Percentiles rank a stretch among this genome's conserved stretches.
phyloP scores from a whole-genome alignment of 257 asterid genomes.

The Cruciata laevipes region DNA sequence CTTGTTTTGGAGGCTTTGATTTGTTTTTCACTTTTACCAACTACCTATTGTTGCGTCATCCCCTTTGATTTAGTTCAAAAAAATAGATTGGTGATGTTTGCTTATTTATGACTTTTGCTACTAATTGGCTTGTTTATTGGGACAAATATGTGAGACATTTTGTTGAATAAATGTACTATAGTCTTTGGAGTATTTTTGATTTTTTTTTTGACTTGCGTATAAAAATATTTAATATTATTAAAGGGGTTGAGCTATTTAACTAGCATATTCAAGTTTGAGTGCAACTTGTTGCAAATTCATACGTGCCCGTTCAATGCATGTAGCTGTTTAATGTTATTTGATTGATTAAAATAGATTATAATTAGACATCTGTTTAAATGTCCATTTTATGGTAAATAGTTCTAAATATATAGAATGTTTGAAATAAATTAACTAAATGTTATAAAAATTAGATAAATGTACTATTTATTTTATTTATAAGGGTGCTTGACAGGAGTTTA shows the following conservation, averaged over 20 bases:
- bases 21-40: neutral
- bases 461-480: no score
- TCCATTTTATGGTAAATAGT: no score
- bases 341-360: no score
- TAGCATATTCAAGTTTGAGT: neutral
- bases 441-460: no score
- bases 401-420: no score
- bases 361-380: no score
- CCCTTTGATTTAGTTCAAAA: neutral
- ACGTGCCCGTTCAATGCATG: neutral
- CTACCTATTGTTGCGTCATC: neutral
- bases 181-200: neutral
- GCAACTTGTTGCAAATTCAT: neutral
- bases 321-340: neutral
- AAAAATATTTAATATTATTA: no score
- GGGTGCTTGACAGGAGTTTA: no score
- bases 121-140: neutral
- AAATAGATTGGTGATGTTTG: neutral
- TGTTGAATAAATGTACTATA: neutral
- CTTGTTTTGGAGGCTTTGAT: neutral
- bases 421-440: no score
- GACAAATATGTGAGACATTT: neutral
- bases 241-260: neutral
- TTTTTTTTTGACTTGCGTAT: neutral
- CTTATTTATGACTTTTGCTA: neutral